Evolutionary conservation across 78 protist genomes (phyloP).

Genomic region (Dictyostelium citrinum): DNA sequence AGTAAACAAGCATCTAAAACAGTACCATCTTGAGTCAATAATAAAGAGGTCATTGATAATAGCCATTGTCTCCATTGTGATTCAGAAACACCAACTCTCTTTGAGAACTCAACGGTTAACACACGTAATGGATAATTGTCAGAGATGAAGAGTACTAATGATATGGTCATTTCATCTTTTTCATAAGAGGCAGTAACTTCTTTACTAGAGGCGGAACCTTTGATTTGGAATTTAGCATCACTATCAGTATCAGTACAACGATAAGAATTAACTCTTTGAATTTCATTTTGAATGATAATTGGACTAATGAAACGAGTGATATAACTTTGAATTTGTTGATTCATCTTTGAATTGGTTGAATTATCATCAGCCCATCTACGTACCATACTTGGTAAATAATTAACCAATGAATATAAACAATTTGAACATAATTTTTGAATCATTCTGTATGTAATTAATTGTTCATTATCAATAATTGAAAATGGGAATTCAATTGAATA

Average conservation of each 20-base stretch:
- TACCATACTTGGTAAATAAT: conserved; percentile 39
- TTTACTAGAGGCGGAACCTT: conserved; percentile 20
- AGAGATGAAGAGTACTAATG: conserved; percentile 69
- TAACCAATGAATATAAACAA: conserved; percentile 15
- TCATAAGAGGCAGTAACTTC: conserved; percentile 55
- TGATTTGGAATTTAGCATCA: conserved; percentile 19
- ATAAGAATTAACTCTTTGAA: conserved; percentile 10
- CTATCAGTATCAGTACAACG: not conserved
- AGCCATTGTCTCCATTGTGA: conserved; percentile 84
- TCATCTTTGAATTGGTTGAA: not conserved
- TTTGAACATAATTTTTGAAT: conserved; percentile 20
- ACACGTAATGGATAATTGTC: conserved; percentile 76
- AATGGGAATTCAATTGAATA: not conserved
- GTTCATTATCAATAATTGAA: not conserved
- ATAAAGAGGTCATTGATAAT: conserved; percentile 81
- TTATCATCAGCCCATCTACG: conserved; percentile 52
- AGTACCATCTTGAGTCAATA: conserved; percentile 82
- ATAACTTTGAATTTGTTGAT: conserved; percentile 32
- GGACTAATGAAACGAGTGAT: conserved; percentile 43
- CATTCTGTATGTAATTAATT: not conserved
- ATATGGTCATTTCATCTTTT: conserved; percentile 73
- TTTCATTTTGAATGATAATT: conserved; percentile 37
- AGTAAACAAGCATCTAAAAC: conserved; percentile 82
- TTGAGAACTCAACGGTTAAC: conserved; percentile 53
- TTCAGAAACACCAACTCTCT: conserved; percentile 83